Evolutionary conservation across 2,329 filamentous ascomycete genomes (phyloP), one percentile per base, ranked within the genome.

Genomic region (Alternaria sp.): DNA sequence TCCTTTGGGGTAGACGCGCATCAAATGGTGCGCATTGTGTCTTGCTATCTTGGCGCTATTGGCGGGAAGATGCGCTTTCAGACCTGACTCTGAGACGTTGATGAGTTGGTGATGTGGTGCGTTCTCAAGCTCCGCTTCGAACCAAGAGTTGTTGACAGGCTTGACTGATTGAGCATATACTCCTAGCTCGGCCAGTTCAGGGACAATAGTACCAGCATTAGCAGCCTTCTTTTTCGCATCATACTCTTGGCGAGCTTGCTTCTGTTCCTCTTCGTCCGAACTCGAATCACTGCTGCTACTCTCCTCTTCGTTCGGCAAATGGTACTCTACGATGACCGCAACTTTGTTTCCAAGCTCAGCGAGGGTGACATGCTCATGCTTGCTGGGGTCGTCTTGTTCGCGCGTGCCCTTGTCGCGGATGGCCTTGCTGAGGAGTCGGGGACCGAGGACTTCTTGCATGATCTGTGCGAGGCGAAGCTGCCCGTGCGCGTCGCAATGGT

Each of bases 151-250:
- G 76, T 91, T 85, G 58, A 80, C 79, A 1, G 89, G 89, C 73
- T 92, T 92, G 60, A 91, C 88, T 0, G 88, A 90, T 73, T 92
- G 89, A 0, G 89, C 89, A 67, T 91, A 92, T 2, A 92, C 88
- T 4, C 89, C 89, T 0, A 92, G 82, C 45, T 85, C 86, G 1
- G 88, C 88, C 2, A 92, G 84, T 69, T 90, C 89, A 0, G 89
- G 88, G 21, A 91, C 82, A 68, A 92, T 90, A 59, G 82, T 73
- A 7, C 81, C 80, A 4, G 82, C 74, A 0, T 81, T 80, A 0
- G 82, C 79, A 1, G 83, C 75, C 71, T 86, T 85, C 74, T 86
- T 85, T 73, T 86, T 84, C 44, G 75, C 64, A 58, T 84, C 84
- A 78, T 90, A 90, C 18, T 82, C 81, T 58, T 84, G 77, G 28